Base-by-base conservation (phyloP, 176 grass and related monocot species). In the Typha latifolia region DNA sequence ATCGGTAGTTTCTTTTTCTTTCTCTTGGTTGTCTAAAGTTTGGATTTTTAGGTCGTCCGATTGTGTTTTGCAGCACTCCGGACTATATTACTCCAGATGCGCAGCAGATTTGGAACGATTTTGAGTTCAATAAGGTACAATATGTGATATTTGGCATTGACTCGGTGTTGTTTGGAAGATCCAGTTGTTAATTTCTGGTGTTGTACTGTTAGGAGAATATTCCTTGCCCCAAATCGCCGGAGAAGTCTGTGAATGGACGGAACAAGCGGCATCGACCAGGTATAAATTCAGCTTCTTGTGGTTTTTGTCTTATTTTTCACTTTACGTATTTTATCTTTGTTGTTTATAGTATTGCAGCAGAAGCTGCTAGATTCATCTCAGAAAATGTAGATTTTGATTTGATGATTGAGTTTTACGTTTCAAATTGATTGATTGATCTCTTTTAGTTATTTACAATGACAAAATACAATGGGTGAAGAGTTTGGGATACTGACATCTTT, bases 71-170 rank as follows among this genome's bases (percentile, higher is more conserved):
- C 70, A 97, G 94, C 67, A 97, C 94, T 21, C 94, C 94, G 4
- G 94, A 97, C 27, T 97, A 97, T 51, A 89, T 97, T 69, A 97
- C 94, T 26, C 94, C 94, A 4, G 89, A 92, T 20, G 84, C 74
- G 6, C 85, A 75, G 19, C 89, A 89, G 74, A 37, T 82, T 14
- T 22, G 70, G 3, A 81, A 76, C 47, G 62, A 64, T 14, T 89
- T 79, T 32, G 80, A 93, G 34, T 75, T 71, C 12, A 69, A 91
- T 49, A 89, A 97, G 94, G 94, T 90, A 12, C 8, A 56, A 51
- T 57, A 59, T 51, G 1, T 10, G 8, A 19, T 0, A 4, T 6
- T 59, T 84, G 12, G 47, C 47, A 68, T 49, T 78, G 7, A 2
- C 67, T 61, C 18, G 31, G 37, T 81, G 53, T 14, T 20, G 14